Base-by-base conservation (phyloP, 257 asterid species). In the Nicotiana otophora region DNA sequence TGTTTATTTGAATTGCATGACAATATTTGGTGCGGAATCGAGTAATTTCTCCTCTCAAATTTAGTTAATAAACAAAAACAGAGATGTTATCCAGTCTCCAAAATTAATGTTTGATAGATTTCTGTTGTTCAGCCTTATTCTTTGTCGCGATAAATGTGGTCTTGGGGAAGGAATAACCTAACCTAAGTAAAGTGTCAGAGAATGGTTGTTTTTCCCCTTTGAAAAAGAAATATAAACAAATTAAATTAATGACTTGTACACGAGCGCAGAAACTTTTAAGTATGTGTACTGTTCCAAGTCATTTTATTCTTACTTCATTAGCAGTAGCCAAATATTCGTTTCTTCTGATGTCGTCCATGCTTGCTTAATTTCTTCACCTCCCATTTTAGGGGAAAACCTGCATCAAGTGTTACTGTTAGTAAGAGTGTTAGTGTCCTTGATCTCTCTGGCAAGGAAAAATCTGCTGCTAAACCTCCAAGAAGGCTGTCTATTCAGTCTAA, bases 391-490 rank as follows among this genome's bases (percentile, higher is more conserved):
- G 92, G 86, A 84, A 90, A 85, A 85, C 74, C 65, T 60, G 86
- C 84, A 39, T 85, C 98, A 19, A 86, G 82, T 82, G 97, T 94
- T 23, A 23, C 26, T 23, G 26, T 23, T 75, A 91, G 97, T 55
- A 93, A 90, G 91, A 94, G 98, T 84, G 91, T 93, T 63, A 48
- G 90, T 75, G 90, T 90, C 87, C 94, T 96, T 84, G 96, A 94
- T 86, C 85, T 93, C 78, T 93, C 97, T n/a, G 87, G 90, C 53
- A 94, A 94, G 87, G 98, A 93, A 82, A 96, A 89, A 82, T 82
- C 96, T 69, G 91, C 90, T 69, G 90, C 90, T 66, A 94, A 92
- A 87, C 98, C 99, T 33, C 98, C 98, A 10, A 90, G 98, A 84
- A 87, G 99, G 76, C 88, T 93, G 86, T 96, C 99, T 34, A 91